phyloP scores from a whole-genome alignment of 139 green algal species.

The Penium margaritaceum region DNA sequence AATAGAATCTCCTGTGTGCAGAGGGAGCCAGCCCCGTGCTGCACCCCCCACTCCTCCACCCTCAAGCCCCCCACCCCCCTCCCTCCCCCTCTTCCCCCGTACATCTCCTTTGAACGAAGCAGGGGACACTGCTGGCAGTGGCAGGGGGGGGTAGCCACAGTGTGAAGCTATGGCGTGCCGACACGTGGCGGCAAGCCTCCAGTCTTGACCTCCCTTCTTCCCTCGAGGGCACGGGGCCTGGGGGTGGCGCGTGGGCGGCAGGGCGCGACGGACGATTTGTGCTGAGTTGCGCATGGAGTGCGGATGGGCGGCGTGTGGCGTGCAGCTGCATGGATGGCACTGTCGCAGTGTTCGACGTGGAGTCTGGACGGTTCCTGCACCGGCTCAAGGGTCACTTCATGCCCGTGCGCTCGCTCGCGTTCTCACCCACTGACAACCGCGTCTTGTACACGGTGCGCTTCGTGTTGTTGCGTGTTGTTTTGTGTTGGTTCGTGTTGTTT shows the following conservation, averaged over 20 bases:
- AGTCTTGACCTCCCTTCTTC: conserved; percentile 10
- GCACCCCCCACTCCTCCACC: too few relatives aligned
- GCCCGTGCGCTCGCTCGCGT: conserved; percentile 70
- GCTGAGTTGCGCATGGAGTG: conserved; percentile 36
- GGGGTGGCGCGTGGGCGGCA: background rate
- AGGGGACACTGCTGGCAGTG: conserved; percentile 28
- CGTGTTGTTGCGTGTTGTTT: too few relatives aligned
- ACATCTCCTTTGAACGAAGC: too few relatives aligned
- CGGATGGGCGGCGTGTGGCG: conserved; percentile 26
- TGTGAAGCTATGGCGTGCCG: conserved; percentile 33
- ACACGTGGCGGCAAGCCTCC: conserved; percentile 10
- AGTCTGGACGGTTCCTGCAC: conserved; percentile 55
- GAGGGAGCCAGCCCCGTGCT: too few relatives aligned
- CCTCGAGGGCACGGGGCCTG: background rate
- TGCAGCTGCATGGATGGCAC: conserved; percentile 45
- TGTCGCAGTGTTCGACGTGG: conserved; percentile 61
- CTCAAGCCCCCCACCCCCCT: too few relatives aligned
- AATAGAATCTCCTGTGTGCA: too few relatives aligned
- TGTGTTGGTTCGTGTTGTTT: too few relatives aligned
- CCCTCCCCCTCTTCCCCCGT: too few relatives aligned
- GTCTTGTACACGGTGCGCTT: conserved; percentile 55
- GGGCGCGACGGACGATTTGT: conserved; percentile 23
- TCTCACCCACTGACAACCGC: conserved; percentile 56
- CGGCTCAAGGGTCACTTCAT: conserved; percentile 72
- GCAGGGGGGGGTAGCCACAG: conserved; percentile 22